Conservation (phyloP, 2,329 filamentous ascomycete species). For the Aureobasidium sp. region DNA sequence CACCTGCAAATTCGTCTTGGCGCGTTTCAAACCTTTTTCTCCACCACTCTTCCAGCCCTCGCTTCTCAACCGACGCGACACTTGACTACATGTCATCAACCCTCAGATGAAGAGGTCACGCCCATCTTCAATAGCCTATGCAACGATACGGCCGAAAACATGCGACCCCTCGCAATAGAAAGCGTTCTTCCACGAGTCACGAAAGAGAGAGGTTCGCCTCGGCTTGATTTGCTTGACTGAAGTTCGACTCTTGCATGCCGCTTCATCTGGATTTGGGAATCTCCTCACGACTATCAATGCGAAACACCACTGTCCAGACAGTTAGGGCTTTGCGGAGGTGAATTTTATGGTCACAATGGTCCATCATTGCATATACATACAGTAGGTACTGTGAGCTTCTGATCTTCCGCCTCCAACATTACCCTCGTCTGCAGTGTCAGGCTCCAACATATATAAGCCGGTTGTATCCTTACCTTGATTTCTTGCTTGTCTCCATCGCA, state of each 20-base stretch:
- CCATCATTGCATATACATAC: not conserved
- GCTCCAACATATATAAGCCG: not conserved
- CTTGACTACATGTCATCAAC: not conserved
- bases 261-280: not conserved
- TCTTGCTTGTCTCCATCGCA: not conserved
- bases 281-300: not conserved
- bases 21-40: conserved; percentile 3
- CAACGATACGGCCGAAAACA: not conserved
- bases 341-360: not conserved
- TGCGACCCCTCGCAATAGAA: not conserved
- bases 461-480: not conserved
- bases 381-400: not conserved
- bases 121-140: not conserved
- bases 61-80: not conserved
- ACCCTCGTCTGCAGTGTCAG: too few species aligned
- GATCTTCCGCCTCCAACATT: not conserved
- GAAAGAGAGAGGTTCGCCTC: not conserved
- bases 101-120: not conserved
- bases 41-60: not conserved
- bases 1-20: not conserved
- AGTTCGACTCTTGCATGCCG: not conserved
- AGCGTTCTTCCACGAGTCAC: conserved; percentile 4
- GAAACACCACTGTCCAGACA: not conserved
- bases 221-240: not conserved
- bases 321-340: not conserved